Evolutionary conservation across 1,139 yeast genomes (phyloP), one percentile per base, ranked within the genome.

Genomic region (Magnusiomyces suaveolens): DNA sequence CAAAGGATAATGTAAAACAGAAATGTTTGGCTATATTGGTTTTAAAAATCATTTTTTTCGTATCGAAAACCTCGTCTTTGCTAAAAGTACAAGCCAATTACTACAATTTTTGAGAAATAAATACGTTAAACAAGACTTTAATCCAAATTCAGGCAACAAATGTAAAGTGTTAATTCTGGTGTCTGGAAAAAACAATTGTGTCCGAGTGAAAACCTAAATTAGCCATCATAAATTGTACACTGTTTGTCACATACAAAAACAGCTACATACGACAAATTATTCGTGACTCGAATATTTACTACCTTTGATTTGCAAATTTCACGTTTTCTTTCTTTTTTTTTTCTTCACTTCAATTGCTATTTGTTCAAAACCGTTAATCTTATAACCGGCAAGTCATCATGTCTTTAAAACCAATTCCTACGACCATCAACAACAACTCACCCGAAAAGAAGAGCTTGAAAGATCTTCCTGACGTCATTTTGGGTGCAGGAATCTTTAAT

Each of bases 401-500:
- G 46, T 52, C 53, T 14, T 26, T 54, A 4, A 46, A 52, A 25
- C 51, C 58, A 3, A 48, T 56, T 41, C 55, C 58, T 14, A 52
- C 53, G 36, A 56, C 54, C 39, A 55, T 57, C 33, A 36, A 49
- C 51, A 39, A 36, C 21, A 47, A 38, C 32, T 53, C 52, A 12
- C 46, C 43, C 18, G 52, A 29, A 12, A 41, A 46, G 25, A 57
- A 60, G 24, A 55, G 56, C n/a, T 54, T 66, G 39, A 64, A 60
- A 21, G 60, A 60, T 29, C 53, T 69, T 43, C 83, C 90, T 0
- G 82, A 84, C 0, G 68, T 89, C 53, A 73, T 88, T 18, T 71
- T 88, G 2, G 97, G 97, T 0, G 96, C 95, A 0, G 96, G 96
- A 0, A 85, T 86, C 1, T 83, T 88, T 73, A 87, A 87, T 69